Base-by-base conservation (phyloP, 805 yeast species). In the Ogataea naganishii region DNA sequence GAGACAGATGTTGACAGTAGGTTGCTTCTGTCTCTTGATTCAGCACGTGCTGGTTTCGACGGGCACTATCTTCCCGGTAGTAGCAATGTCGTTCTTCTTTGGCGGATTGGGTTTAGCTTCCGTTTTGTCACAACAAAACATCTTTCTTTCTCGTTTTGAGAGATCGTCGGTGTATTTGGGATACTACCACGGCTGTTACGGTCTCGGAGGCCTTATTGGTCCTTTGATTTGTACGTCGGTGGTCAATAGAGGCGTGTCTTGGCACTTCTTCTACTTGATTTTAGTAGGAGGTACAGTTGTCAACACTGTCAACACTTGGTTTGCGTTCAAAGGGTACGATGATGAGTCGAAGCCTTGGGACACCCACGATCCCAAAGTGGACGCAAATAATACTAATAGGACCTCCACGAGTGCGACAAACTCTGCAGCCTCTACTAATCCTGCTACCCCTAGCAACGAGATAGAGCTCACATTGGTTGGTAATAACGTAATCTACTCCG, bases 181-280 rank as follows among this genome's bases (percentile, higher is more conserved):
- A 1, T 49, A 62, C 16, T 58, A 70, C 34, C 92, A 81, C 54
- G 88, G 83, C 1, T 46, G 62, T 10, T 81, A 80, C 49, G 94
- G 94, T 1, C 41, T 73, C 3, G 86, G 88, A 3, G 83, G 86
- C 1, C 74, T 82, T 26, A 39, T 75, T 1, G 66, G 84, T 2
- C 88, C 94, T 2, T 64, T 82, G 13, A 47, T 75, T 18, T 76
- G 79, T 3, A 71, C 83, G 0, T 52, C 64, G 1, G 59, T 77
- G 64, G 63, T 72, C 12, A 57, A 63, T 25, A 37, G 46, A 1
- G 75, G 73, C 3, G 46, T 64, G n/a, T 38, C 41, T 31, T 78
- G 84, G 84, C 59, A 71, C 43, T 60, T 44, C 34, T 71, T 56
- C 49, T 78, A 62, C 42, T 51, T 65, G n/a, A 60, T 76, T n/a